Conservation (phyloP, 768 basidiomycete genomes). For the Sporobolomyces pararoseus region DNA sequence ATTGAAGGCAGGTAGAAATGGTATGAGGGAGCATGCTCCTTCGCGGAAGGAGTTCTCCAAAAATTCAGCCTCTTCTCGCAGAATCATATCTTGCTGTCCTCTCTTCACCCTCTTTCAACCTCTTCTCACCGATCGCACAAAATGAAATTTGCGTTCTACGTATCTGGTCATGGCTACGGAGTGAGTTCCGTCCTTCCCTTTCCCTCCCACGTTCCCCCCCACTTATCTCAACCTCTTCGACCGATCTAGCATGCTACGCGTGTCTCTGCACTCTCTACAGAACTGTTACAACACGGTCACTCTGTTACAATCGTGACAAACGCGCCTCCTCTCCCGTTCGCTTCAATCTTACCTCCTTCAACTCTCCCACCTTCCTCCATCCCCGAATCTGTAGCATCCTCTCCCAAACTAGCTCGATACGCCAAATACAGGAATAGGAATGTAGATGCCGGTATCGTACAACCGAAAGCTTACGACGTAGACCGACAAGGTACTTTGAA, state of each 20-base stretch:
- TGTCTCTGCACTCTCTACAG: slow-evolving; percentile 67
- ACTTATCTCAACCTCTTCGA: not conserved
- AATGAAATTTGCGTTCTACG: slow-evolving; percentile 32
- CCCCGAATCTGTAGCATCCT: not conserved
- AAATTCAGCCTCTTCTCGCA: not conserved
- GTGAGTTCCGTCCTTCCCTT: not conserved
- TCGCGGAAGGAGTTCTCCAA: too few species aligned
- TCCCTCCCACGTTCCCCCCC: not conserved
- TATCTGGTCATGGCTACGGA: slow-evolving; percentile 39
- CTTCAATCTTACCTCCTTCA: slow-evolving; percentile 57
- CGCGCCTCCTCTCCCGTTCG: slow-evolving; percentile 68
- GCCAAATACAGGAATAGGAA: slow-evolving; percentile 66
- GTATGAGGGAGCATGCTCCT: too few species aligned
- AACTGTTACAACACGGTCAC: slow-evolving; percentile 57
- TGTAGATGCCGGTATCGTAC: slow-evolving; percentile 75
- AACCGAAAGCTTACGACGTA: slow-evolving; percentile 73
- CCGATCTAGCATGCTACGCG: slow-evolving; percentile 69
- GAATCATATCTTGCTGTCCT: too few species aligned
- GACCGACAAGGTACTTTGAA: slow-evolving; percentile 67
- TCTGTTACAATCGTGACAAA: slow-evolving; percentile 66
- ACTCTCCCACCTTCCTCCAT: slow-evolving; percentile 11
- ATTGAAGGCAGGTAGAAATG: too few species aligned
- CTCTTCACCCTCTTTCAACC: not conserved
- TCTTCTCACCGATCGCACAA: not conserved
- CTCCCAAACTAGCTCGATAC: slow-evolving; percentile 49